A percentile compares a stretch with the other conserved stretches of the same genome.
Conservation (phyloP, 371 early-diverging fungal species). For the Mucor racemosus region DNA sequence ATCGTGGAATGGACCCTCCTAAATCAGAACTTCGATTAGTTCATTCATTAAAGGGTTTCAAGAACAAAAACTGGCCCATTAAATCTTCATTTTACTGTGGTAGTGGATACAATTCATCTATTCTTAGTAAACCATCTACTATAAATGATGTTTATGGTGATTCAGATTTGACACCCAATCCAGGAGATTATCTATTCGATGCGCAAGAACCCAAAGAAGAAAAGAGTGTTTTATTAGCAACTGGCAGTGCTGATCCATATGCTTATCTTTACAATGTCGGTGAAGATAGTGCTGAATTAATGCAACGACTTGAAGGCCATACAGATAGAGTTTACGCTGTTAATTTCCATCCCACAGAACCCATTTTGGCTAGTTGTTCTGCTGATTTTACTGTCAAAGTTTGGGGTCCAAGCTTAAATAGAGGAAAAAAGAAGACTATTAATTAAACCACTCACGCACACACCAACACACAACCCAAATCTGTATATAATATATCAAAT, state of each 20-base stretch:
- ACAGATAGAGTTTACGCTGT: constrained; percentile 87
- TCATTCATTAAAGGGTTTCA: constrained; percentile 81
- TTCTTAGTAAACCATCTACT: constrained; percentile 38
- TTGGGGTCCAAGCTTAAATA: constrained; percentile 66
- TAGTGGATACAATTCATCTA: constrained; percentile 64
- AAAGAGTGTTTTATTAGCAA: constrained; percentile 74
- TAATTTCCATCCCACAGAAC: constrained; percentile 83
- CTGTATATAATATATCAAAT: constrained; percentile 9
- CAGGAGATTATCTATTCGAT: constrained; percentile 43
- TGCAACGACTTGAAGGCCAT: constrained; percentile 86
- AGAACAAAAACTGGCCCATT: constrained; percentile 92
- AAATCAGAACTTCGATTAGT: constrained; percentile 65
- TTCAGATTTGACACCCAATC: constrained; percentile 34
- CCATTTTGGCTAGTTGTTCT: constrained; percentile 80
- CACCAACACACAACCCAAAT: background rate
- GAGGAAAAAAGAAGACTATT: constrained; percentile 54
- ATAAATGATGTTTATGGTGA: constrained; percentile 48
- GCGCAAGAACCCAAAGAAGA: constrained; percentile 58
- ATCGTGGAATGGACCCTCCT: constrained; percentile 80
- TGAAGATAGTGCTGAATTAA: constrained; percentile 70
- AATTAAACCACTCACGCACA: constrained; percentile 19
- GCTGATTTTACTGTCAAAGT: constrained; percentile 86
- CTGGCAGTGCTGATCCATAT: constrained; percentile 87
- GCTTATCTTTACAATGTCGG: constrained; percentile 83
- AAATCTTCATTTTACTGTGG: constrained; percentile 79